Percentiles rank a stretch among this genome's conserved stretches.
phyloP scores from a whole-genome alignment of 192 early-diverging fungal species.

The Thamnidium elegans region DNA sequence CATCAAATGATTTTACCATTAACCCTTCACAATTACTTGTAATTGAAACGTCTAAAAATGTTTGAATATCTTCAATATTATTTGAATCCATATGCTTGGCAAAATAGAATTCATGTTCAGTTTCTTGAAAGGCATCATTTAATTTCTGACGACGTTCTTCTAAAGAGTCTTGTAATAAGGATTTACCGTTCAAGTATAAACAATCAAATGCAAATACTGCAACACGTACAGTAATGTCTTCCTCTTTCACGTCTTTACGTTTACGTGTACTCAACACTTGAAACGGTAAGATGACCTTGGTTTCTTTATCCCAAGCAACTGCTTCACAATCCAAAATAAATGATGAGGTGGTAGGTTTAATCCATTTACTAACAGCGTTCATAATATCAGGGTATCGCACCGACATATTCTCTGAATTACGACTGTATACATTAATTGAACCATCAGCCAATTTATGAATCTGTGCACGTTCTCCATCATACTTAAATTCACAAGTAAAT shows the following conservation, averaged over 20 bases:
- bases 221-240: constrained; percentile 92
- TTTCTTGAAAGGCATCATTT: constrained; percentile 64
- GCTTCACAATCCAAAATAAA: constrained; percentile 99
- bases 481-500: constrained; percentile 99
- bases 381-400: constrained; percentile 94
- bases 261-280: constrained; percentile 95
- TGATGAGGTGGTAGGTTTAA: constrained; percentile 61
- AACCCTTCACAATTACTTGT: constrained; percentile 93
- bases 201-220: constrained; percentile 98
- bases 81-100: constrained; percentile 80
- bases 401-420: constrained; percentile 95
- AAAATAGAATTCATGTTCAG: constrained; percentile 87
- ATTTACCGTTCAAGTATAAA: constrained; percentile 90
- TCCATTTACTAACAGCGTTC: constrained; percentile 59
- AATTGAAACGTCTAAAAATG: constrained; percentile 78
- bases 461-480: constrained; percentile 93
- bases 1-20: constrained; percentile 96
- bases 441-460: constrained; percentile 85
- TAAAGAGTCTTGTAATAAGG: constrained; percentile 76
- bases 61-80: constrained; percentile 92
- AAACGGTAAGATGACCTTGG: constrained; percentile 87
- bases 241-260: constrained; percentile 88
- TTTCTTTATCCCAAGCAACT: constrained; percentile 94
- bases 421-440: constrained; percentile 77
- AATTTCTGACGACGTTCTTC: constrained; percentile 73